Evolutionary conservation across 2,329 filamentous ascomycete genomes (phyloP).

Genomic region (Arthrobotrys entomopaga): DNA sequence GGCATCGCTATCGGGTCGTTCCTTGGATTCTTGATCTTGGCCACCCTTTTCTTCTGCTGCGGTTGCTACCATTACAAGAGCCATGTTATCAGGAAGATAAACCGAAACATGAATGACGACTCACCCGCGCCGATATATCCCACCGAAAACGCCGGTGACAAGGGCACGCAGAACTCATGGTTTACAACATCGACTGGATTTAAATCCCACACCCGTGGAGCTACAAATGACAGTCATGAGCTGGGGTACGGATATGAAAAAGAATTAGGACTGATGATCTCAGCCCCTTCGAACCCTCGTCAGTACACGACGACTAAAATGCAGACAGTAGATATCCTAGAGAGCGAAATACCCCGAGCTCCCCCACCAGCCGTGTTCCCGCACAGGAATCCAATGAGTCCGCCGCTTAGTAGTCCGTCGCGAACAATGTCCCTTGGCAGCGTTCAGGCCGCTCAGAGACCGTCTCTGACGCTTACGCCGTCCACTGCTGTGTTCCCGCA

Average conservation of each 20-base stretch:
- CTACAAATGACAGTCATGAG: conserved; percentile 54
- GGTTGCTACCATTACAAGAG: conserved; percentile 49
- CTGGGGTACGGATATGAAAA: conserved; percentile 54
- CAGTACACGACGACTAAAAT: conserved; percentile 55
- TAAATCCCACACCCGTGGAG: conserved; percentile 43
- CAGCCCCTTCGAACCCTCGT: conserved; percentile 52
- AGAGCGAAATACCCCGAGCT: conserved; percentile 46
- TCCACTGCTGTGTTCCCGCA: conserved; percentile 42
- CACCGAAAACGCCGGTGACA: conserved; percentile 28
- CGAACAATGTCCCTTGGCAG: conserved; percentile 46
- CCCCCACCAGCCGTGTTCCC: conserved; percentile 49
- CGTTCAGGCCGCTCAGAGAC: conserved; percentile 40
- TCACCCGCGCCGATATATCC: conserved; percentile 21
- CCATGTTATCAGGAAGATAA: conserved; percentile 53
- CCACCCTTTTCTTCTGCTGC: conserved; percentile 26
- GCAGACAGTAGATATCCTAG: conserved; percentile 53
- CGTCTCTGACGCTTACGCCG: conserved; percentile 43
- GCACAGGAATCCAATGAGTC: conserved; percentile 47
- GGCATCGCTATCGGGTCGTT: conserved; percentile 45
- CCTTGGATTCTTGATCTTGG: conserved; percentile 37
- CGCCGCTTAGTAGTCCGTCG: conserved; percentile 27
- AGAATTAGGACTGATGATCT: conserved; percentile 55
- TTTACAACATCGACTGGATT: conserved; percentile 38
- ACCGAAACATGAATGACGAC: conserved; percentile 27
- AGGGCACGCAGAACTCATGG: conserved; percentile 45